Evolutionary conservation across 352 stramenopile species (phyloP).

Genomic region (Halophytophthora polymorphica): DNA sequence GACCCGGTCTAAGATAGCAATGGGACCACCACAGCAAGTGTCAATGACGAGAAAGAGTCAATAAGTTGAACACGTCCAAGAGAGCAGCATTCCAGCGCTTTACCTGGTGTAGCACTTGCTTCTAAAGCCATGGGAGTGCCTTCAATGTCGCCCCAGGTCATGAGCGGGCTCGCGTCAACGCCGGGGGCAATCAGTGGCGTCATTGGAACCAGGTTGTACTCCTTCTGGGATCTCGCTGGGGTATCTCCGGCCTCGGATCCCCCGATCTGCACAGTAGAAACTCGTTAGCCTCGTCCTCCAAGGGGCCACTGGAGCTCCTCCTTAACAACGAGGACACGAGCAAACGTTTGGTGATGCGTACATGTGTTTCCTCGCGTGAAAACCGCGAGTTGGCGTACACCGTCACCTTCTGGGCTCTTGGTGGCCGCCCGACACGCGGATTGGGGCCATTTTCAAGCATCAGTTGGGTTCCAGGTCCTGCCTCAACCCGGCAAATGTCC

Average conservation of each 20-base stretch:
- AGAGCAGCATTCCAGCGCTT: neutral
- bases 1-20: constrained; percentile 31
- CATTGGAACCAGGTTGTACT: constrained; percentile 68
- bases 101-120: constrained; percentile 38
- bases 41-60: neutral
- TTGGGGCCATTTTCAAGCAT: constrained; percentile 47
- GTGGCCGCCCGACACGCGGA: constrained; percentile 17
- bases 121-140: constrained; percentile 65
- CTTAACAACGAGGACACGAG: too few species aligned
- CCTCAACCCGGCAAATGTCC: constrained; percentile 54
- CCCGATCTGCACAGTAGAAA: constrained; percentile 1
- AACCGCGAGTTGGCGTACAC: constrained; percentile 82
- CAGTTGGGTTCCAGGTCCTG: constrained; percentile 10
- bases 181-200: constrained; percentile 72
- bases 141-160: constrained; percentile 87
- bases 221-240: constrained; percentile 13
- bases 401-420: constrained; percentile 39
- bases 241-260: neutral
- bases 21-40: neutral
- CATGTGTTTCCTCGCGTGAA: constrained; percentile 16
- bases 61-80: neutral
- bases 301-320: too few species aligned
- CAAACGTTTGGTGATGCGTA: constrained; percentile 10
- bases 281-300: neutral
- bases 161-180: constrained; percentile 69